Evolutionary conservation across 805 yeast genomes (phyloP), one percentile per base, ranked within the genome.

Genomic region (Nematodospora valgi): DNA sequence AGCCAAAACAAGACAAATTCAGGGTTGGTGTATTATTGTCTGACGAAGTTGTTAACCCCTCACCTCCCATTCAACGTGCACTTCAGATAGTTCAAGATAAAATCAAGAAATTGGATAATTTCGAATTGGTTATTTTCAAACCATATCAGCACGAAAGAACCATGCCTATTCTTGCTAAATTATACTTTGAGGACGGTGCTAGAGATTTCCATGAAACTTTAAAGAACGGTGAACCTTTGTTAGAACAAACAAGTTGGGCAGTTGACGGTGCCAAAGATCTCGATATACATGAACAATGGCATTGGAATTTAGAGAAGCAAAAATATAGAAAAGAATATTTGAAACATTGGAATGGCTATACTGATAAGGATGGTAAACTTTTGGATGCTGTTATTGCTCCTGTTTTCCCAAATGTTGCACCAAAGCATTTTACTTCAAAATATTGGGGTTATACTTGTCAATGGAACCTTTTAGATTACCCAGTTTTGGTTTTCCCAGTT

Each of bases 381-480:
- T 39, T 38, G n/a, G 46, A 45, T 27, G 45, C 41, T 2, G 43
- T 46, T 7, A 35, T 46, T 31, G 49, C 51, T 11, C 51, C 51
- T 5, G 51, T 46, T 4, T 43, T 32, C 24, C 43, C 45, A 9
- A 48, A 46, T 9, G 43, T 43, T 9, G 44, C 52, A 5, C 32
- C 44, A 12, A 43, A 40, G 24, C 52, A 47, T 28, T 34, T 41
- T 23, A 45, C 48, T 10, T 48, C 47, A 6, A 45, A 41, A 17
- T 49, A 49, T 27, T 49, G 54, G 54, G 49, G 48, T 8, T 49
- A 48, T 32, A 46, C 48, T 9, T 32, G 43, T 24, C 44, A 42
- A 25, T 49, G 52, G 51, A 49, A 48, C 27, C 36, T 46, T 9
- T 32, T 49, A 19, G 54, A 48, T 30, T 44, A 44, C 22, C 54